Base-by-base conservation (phyloP, 257 asterid species). In the Solanum phureja region DNA sequence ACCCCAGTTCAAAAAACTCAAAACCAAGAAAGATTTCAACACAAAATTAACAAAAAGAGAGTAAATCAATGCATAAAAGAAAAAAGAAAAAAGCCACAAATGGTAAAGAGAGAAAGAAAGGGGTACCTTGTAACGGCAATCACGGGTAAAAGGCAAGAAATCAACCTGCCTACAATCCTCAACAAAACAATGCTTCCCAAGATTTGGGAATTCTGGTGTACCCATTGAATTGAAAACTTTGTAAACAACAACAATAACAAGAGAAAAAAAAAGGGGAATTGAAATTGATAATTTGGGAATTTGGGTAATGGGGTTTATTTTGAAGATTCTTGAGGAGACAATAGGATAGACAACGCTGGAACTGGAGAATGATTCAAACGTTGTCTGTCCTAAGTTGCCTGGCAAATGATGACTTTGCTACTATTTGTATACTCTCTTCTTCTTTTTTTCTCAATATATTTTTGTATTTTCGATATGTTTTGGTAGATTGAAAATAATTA, bases 71-170 rank as follows among this genome's bases (percentile, higher is more conserved):
- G 29, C 46, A 85, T 7, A 58, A 21, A 79, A 8, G 29, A 8
- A 46, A 44, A 34, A 14, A 23, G 35, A 34, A 34, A 34, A 34
- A 34, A 34, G 35, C 35, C 35, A 42, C 11, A 56, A 27, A 35
- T 18, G 7, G 11, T 33, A 85, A 9, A 34, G 40, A 75, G 88
- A 24, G 31, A 40, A 34, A 64, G 12, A 7, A 14, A 38, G 6
- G 21, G 27, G 3, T 64, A 95, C 99, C 98, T 86, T 88, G 72
- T 92, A 88, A 93, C 99, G 94, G 86, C 95, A 95, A 93, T 95
- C 99, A 93, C 98, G 95, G 89, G 98, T 95, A 90, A 95, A 95
- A 40, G 99, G 99, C 92, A 96, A 88, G 93, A 96, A 96, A 92
- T 96, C 98, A 84, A 95, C 93, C 91, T 89, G 98, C 88, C 94